Evolutionary conservation across 345 rosid species (phyloP).

Genomic region (Schrenkiella parvula): DNA sequence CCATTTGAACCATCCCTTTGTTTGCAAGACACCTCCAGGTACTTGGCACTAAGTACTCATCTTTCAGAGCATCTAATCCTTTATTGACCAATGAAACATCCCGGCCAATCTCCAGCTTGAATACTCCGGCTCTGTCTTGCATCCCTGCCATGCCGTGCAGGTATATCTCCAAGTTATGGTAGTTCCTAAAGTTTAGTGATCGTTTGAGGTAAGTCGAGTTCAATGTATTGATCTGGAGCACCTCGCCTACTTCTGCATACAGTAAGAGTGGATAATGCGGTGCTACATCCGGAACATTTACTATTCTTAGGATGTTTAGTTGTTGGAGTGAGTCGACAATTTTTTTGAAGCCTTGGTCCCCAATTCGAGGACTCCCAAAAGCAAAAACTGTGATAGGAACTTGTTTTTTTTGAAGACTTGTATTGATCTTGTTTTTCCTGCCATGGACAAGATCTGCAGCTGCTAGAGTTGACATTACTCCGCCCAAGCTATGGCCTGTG

Average conservation of each 20-base stretch:
- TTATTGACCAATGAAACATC: constrained; percentile 39
- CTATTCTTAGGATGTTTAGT: constrained; percentile 27
- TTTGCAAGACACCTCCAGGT: constrained; percentile 47
- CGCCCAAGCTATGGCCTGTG: constrained; percentile 65
- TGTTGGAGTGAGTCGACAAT: constrained; percentile 4
- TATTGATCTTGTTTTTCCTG: constrained; percentile 20
- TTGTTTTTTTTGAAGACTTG: constrained; percentile 1
- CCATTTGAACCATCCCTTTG: constrained; percentile 53
- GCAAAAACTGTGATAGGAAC: constrained; percentile 52
- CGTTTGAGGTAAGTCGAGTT: constrained; percentile 35
- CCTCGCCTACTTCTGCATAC: constrained; percentile 21
- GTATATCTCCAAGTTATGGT: constrained; percentile 36
- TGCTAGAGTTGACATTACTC: constrained; percentile 45
- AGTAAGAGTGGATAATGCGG: constrained; percentile 32
- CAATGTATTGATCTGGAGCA: constrained; percentile 27
- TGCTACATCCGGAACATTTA: constrained; percentile 32
- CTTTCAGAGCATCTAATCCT: constrained; percentile 29
- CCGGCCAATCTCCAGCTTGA: constrained; percentile 28
- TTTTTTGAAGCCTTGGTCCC: constrained; percentile 35
- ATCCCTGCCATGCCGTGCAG: constrained; percentile 37
- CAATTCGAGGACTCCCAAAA: constrained; percentile 51
- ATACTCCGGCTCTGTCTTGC: constrained; percentile 18
- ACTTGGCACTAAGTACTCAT: constrained; percentile 43
- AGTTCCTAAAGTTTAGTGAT: constrained; percentile 31
- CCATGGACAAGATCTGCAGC: constrained; percentile 50